Base-by-base conservation (phyloP, 1,284 basidiomycete species). In the Ceratobasidium sp. region DNA sequence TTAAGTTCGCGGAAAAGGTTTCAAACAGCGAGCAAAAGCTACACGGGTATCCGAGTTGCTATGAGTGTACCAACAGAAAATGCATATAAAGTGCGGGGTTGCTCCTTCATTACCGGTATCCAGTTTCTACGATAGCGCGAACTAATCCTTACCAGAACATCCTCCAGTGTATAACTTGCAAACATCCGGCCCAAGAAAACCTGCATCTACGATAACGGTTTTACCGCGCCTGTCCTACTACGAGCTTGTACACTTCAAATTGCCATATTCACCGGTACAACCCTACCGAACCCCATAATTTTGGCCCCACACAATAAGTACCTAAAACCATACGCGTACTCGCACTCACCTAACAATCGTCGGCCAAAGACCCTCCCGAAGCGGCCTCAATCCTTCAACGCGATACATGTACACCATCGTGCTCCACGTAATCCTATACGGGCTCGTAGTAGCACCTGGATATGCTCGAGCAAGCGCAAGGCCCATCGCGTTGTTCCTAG, bases 331-430 rank as follows among this genome's bases (percentile, higher is more conserved):
- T 26, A 48, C 13, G 6, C 40, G 15, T 15, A 62, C 12, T 10
- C 50, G 40, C 23, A 86, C 91, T 79, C 80, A 93, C 92, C 95
- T 87, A 65, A 96, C 89, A 7, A 96, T 83, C 1, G 95, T 96
- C 2, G 95, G 94, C 7, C 90, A 87, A 52, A 96, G 84, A 0
- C 95, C 95, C 3, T 89, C 87, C 81, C 91, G 93, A 84, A 96
- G 94, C 5, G 94, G 92, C 5, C 85, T 81, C 26, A 87, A 80
- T 0, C 94, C 94, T 81, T 94, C 92, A 6, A 87, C 83, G 17
- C 88, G 88, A 80, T 93, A 92, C 0, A 92, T 92, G 77, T 92
- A 81, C 0, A 86, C 81, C 69, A 90, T 88, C 0, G 91, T 91
- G 78, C 90, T 90, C 80, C 86, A 81, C 9, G 88, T 90, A 46